Conservation (phyloP, 495 filamentous ascomycete genomes). For the Poronia punctata region DNA sequence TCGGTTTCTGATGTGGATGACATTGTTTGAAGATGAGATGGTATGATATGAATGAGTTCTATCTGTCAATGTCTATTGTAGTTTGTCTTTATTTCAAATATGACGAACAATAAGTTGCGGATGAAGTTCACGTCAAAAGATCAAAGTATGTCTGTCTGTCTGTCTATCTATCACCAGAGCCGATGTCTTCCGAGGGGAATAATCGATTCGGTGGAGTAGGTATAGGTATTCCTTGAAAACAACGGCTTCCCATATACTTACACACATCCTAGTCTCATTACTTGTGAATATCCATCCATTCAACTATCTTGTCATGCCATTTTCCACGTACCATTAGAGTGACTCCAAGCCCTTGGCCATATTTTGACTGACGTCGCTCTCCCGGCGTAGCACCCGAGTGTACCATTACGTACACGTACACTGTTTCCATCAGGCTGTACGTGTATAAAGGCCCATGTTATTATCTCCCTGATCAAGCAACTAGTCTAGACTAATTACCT, state of each 20-base stretch:
- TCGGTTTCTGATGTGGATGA: conserved; percentile 26
- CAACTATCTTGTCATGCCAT: too few relatives aligned
- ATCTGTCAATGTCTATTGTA: background rate
- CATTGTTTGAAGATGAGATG: conserved; percentile 10
- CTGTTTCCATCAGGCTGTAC: too few relatives aligned
- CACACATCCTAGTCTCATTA: too few relatives aligned
- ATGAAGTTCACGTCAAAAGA: background rate
- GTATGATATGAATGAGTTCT: background rate
- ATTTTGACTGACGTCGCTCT: too few relatives aligned
- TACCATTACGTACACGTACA: too few relatives aligned
- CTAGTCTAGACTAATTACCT: background rate
- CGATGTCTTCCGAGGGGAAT: conserved; percentile 1
- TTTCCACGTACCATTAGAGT: too few relatives aligned
- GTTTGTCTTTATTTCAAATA: background rate
- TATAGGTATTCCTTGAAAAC: background rate
- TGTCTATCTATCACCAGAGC: background rate
- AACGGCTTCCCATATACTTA: background rate
- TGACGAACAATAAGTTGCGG: background rate
- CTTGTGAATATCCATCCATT: too few relatives aligned
- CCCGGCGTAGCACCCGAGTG: too few relatives aligned
- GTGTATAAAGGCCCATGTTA: too few relatives aligned
- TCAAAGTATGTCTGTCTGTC: background rate
- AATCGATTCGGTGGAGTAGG: conserved; percentile 3
- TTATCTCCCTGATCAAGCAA: background rate
- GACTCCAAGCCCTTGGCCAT: too few relatives aligned